These are phyloP conservation scores for Smallanthus sonchifolius DNA, from an alignment of 129 eudicot genomes.

Conservation along the genomic window DNA sequence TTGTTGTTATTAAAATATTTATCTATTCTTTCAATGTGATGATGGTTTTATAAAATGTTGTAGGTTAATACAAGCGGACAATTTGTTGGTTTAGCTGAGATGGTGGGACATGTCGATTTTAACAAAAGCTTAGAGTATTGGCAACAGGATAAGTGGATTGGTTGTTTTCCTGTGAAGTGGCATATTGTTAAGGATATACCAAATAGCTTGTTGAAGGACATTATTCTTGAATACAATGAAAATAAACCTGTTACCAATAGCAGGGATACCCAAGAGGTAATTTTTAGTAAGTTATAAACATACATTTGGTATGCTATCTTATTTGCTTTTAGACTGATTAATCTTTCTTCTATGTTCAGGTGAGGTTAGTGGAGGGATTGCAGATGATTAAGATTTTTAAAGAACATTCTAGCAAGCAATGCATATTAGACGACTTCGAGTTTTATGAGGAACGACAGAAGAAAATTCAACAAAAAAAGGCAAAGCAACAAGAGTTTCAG, in stretches of 20 bases:
- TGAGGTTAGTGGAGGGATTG: conserved; percentile 66
- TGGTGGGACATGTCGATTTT: conserved; percentile 75
- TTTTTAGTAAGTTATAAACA: too few species aligned
- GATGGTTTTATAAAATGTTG: neutral
- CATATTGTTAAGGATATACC: conserved; percentile 89
- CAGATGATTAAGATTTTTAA: conserved; percentile 68
- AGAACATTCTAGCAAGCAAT: conserved; percentile 58
- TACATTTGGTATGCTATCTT: neutral
- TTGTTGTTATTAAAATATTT: too few species aligned
- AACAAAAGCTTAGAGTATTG: conserved; percentile 74
- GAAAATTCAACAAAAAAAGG: conserved; percentile 75
- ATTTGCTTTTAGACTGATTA: neutral
- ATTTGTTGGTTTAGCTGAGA: conserved; percentile 84
- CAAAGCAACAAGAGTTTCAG: conserved; percentile 62
- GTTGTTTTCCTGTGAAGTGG: conserved; percentile 94
- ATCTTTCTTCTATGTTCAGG: conserved; percentile 34
- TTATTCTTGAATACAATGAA: conserved; percentile 71
- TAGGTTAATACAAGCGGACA: conserved; percentile 93
- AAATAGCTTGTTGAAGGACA: conserved; percentile 69
- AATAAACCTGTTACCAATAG: conserved; percentile 86
- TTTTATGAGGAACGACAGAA: conserved; percentile 77
- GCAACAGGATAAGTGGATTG: conserved; percentile 94
- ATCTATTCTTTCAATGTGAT: neutral
- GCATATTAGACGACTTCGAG: conserved; percentile 80
- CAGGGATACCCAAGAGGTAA: conserved; percentile 91